phyloP scores from a whole-genome alignment of 306 rosid species.

The Quillaja saponaria region DNA sequence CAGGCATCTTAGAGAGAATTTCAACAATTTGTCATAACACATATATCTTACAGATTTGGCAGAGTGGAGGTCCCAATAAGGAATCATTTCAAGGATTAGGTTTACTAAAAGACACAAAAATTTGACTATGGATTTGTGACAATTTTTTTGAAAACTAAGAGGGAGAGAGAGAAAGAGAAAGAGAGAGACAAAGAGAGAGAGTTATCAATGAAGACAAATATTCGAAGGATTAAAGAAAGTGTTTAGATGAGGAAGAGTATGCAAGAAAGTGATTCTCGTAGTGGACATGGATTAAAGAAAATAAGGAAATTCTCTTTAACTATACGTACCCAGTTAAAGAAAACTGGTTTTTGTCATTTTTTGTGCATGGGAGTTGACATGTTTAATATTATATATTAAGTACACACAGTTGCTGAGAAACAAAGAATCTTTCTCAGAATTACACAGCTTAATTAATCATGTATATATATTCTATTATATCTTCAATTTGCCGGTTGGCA shows the following conservation, averaged over 20 bases:
- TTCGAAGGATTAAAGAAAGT: slow-evolving; percentile 62
- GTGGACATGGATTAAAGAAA: slow-evolving; percentile 47
- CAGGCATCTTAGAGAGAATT: slow-evolving; percentile 44
- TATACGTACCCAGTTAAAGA: slow-evolving; percentile 33
- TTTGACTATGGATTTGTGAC: slow-evolving; percentile 50
- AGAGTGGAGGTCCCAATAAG: slow-evolving; percentile 51
- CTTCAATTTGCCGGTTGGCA: slow-evolving; percentile 47
- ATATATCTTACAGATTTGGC: slow-evolving; percentile 12
- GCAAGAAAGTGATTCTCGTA: slow-evolving; percentile 45
- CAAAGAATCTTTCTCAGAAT: slow-evolving; percentile 58
- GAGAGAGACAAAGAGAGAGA: slow-evolving; percentile 43
- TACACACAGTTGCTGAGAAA: slow-evolving; percentile 48
- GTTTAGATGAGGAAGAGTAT: slow-evolving; percentile 36
- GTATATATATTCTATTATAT: slow-evolving; percentile 19
- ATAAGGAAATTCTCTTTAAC: slow-evolving; percentile 47
- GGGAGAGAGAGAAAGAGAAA: too few relatives aligned
- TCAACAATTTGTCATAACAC: slow-evolving; percentile 47
- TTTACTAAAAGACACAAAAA: slow-evolving; percentile 46
- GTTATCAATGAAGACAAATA: slow-evolving; percentile 88
- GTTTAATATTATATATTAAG: slow-evolving; percentile 38
- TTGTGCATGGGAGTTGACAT: slow-evolving; percentile 58
- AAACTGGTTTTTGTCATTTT: slow-evolving; percentile 43
- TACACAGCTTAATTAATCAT: slow-evolving; percentile 22
- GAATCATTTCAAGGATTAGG: slow-evolving; percentile 60
- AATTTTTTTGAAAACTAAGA: slow-evolving; percentile 33